Evolutionary conservation across 176 grass and related monocot genomes (phyloP).

Genomic region (Melocanna baccifera): DNA sequence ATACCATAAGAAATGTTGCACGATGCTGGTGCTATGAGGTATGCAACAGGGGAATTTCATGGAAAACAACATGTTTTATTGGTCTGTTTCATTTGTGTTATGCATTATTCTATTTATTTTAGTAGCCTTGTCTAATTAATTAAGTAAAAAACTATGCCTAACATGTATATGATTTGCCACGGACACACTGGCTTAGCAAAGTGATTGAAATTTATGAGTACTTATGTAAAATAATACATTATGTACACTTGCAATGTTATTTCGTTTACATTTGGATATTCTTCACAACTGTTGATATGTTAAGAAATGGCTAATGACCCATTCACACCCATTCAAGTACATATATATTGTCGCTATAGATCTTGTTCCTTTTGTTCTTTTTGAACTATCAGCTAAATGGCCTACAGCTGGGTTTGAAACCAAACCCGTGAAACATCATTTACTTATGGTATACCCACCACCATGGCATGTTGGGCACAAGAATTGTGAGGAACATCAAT

Average conservation of each 20-base stretch:
- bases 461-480: background rate
- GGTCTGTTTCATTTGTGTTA: background rate
- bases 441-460: background rate
- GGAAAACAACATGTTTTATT: background rate
- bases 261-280: background rate
- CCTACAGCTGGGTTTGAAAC: background rate
- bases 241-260: background rate
- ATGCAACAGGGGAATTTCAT: slow-evolving; percentile 21
- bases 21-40: slow-evolving; percentile 99
- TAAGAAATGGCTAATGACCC: background rate
- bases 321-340: background rate
- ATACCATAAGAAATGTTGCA: slow-evolving; percentile 92
- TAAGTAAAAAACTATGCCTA: background rate
- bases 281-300: background rate
- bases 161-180: slow-evolving; percentile 9
- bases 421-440: background rate
- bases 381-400: background rate
- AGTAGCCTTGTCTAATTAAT: background rate
- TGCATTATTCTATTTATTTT: background rate
- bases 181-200: background rate
- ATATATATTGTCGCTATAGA: background rate
- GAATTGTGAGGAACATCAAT: background rate
- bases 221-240: background rate
- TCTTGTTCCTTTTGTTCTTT: background rate
- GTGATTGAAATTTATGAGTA: slow-evolving; percentile 19